phyloP scores from a whole-genome alignment of 2,329 filamentous ascomycete genomes.

The Penicillium sp. region DNA sequence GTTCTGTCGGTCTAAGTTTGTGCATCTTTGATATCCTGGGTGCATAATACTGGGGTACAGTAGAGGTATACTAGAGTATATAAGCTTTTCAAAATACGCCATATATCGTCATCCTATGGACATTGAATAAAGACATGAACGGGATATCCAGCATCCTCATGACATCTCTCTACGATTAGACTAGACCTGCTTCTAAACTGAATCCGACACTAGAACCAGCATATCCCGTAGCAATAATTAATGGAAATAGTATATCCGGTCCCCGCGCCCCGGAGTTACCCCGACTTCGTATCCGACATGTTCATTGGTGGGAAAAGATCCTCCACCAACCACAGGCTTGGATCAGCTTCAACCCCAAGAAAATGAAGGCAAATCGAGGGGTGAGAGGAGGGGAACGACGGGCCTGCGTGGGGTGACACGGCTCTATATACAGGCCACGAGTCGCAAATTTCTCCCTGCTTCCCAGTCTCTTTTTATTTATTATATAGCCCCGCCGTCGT shows the following conservation, averaged over 20 bases:
- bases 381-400: conserved; percentile 16
- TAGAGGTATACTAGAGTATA: too few species aligned
- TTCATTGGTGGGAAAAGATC: conserved; percentile 31
- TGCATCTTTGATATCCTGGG: background rate
- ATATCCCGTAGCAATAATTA: background rate
- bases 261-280: conserved; percentile 24
- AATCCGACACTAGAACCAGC: background rate
- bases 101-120: too few species aligned
- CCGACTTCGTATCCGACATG: conserved; percentile 6
- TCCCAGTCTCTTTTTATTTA: conserved; percentile 3
- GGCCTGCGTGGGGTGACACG: conserved; percentile 19
- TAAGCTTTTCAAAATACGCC: too few species aligned
- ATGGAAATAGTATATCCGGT: conserved; percentile 1
- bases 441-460: conserved; percentile 13
- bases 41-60: too few species aligned
- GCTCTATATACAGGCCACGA: conserved; percentile 22
- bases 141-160: too few species aligned
- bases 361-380: conserved; percentile 18
- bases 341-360: conserved; percentile 6
- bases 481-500: conserved; percentile 1
- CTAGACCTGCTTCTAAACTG: too few species aligned
- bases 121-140: too few species aligned
- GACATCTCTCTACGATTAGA: too few species aligned
- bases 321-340: conserved; percentile 29
- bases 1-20: background rate